These are phyloP conservation scores for Chimonanthus praecox DNA, from an alignment of 164 flowering plant genomes.

Conservation along the genomic window DNA sequence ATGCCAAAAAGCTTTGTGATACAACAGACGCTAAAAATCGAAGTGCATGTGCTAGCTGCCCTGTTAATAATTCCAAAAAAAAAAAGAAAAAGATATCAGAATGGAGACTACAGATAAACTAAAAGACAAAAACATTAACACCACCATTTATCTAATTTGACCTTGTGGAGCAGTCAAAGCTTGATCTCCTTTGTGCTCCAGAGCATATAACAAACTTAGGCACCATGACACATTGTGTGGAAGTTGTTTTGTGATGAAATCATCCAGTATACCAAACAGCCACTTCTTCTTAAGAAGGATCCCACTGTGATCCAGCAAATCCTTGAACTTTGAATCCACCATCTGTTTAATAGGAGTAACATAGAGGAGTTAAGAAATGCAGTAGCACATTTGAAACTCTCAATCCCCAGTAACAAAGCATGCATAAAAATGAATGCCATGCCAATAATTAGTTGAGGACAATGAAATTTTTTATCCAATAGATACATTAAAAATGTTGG, in stretches of 20 bases:
- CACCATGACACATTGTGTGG: conserved; percentile 99
- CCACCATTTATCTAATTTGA: conserved; percentile 10
- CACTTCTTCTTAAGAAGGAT: conserved; percentile 76
- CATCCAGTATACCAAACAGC: conserved; percentile 83
- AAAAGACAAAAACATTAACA: not conserved
- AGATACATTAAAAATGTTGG: too few relatives aligned
- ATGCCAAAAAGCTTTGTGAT: conserved; percentile 98
- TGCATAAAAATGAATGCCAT: too few relatives aligned
- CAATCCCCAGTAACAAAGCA: too few relatives aligned
- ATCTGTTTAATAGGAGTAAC: conserved; percentile 40
- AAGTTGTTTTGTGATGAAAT: conserved; percentile 93
- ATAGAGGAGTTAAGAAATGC: too few relatives aligned
- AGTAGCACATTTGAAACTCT: too few relatives aligned
- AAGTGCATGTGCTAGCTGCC: conserved; percentile 96
- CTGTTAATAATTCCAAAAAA: conserved; percentile 27
- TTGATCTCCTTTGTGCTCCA: conserved; percentile 87
- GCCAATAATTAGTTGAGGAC: too few relatives aligned
- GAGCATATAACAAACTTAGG: conserved; percentile 86
- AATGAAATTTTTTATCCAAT: too few relatives aligned
- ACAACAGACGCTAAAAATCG: conserved; percentile 97
- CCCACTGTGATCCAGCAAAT: conserved; percentile 69
- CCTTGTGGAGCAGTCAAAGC: conserved; percentile 80
- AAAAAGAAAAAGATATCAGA: conserved; percentile 2
- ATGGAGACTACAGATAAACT: conserved; percentile 2
- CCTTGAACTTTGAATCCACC: conserved; percentile 76